Evolutionary conservation across 2,329 filamentous ascomycete genomes (phyloP).

Genomic region (Fusarium oligoseptatum): DNA sequence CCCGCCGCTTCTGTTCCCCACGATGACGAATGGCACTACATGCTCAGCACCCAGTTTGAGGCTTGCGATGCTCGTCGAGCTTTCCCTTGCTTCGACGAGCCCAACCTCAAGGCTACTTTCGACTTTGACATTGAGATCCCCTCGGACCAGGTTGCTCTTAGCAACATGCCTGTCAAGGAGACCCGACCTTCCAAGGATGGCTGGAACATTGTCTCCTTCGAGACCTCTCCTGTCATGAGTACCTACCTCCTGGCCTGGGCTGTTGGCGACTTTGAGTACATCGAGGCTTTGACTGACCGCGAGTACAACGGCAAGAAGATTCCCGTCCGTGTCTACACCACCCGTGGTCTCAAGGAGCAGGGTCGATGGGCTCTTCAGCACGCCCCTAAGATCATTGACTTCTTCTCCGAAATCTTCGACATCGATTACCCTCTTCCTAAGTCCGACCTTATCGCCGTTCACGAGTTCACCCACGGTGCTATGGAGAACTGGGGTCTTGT

Average conservation of each 20-base stretch:
- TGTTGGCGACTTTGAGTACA: conserved; percentile 95
- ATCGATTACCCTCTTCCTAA: conserved; percentile 96
- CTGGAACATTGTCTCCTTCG: conserved; percentile 82
- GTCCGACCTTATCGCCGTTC: conserved; percentile 89
- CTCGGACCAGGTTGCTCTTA: conserved; percentile 86
- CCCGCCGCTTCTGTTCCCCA: conserved; percentile 83
- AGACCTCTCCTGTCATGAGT: conserved; percentile 90
- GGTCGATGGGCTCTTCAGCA: conserved; percentile 91
- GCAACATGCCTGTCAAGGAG: conserved; percentile 93
- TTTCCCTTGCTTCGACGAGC: conserved; percentile 98
- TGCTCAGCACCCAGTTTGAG: conserved; percentile 98
- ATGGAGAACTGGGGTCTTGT: conserved; percentile 99
- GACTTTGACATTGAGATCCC: conserved; percentile 94
- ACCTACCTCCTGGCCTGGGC: conserved; percentile 94
- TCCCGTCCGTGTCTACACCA: conserved; percentile 96
- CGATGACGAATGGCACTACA: conserved; percentile 76
- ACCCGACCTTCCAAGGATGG: conserved; percentile 71
- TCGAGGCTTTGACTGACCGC: conserved; percentile 90
- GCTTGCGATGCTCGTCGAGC: conserved; percentile 93
- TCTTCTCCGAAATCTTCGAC: conserved; percentile 94
- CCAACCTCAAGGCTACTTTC: conserved; percentile 95
- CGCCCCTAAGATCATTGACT: conserved; percentile 93
- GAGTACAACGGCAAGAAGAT: conserved; percentile 92
- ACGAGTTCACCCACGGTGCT: conserved; percentile 89
- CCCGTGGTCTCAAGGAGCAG: conserved; percentile 92